Evolutionary conservation across 352 stramenopile genomes (phyloP), one percentile per base, ranked within the genome.

Genomic region (Thraustotheca clavata): DNA sequence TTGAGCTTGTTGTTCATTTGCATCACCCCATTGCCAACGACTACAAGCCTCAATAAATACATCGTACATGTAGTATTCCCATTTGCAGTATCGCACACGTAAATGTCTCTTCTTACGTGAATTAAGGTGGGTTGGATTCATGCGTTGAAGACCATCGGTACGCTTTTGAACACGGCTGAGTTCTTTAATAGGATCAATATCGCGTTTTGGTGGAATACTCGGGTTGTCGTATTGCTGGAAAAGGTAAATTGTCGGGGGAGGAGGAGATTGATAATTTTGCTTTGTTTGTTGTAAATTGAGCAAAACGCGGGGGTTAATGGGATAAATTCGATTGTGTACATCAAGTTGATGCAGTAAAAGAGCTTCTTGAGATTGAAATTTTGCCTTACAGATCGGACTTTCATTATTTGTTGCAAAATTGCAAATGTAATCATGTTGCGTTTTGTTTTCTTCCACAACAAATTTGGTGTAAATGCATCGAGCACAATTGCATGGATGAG

Each of bases 241-340:
- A 4, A 65, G 41, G 57, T 55, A 65, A 5, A 65, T 46, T 4
- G 57, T 65, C 12, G 57, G 38, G 16, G 57, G 57, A 11, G 57
- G 57, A 29, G 35, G 16, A 32, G 38, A 20, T 9, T 36, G 7
- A 46, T 36, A 33, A 22, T 20, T 4, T 55, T 43, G 20, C 38
- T 16, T 22, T 34, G 35, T 27, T 54, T 65, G 31, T 24, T 35
- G 43, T 18, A 9, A 24, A 31, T 55, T 27, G 41, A 65, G 52
- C 16, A 31, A 36, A 33, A 41, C 31, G 5, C 57, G 6, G 12
- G 43, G 36, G 24, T 39, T 46, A 16, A 65, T 52, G 9, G 57
- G 57, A 24, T 55, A 55, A 18, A 65, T 24, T 5, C 6, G 27
- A n/a, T n/a, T 14, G 32, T 65, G 57, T 11, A 27, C 35, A 18